phyloP scores from a whole-genome alignment of 2,329 filamentous ascomycete species.

The Aspergillus cejpii region DNA sequence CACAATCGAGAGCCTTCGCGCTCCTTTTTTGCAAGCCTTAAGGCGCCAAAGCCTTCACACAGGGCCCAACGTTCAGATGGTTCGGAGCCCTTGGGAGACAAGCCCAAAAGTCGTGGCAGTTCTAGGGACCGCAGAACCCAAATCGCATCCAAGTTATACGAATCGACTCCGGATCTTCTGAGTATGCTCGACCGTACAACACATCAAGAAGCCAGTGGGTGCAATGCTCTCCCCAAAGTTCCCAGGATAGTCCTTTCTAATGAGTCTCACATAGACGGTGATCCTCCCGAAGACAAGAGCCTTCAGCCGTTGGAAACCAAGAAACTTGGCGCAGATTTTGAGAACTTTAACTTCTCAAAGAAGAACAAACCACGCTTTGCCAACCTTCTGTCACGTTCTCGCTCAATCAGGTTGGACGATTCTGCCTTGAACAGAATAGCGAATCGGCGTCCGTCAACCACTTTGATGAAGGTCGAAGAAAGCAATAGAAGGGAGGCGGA shows the following conservation, averaged over 20 bases:
- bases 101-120: slow-evolving; percentile 39
- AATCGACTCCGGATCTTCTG: slow-evolving; percentile 40
- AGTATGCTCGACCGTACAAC: slow-evolving; percentile 25
- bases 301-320: slow-evolving; percentile 19
- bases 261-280: slow-evolving; percentile 12
- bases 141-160: slow-evolving; percentile 33
- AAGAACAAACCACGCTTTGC: slow-evolving; percentile 43
- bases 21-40: slow-evolving; percentile 44
- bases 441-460: slow-evolving; percentile 36
- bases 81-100: slow-evolving; percentile 32
- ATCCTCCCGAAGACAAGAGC: slow-evolving; percentile 17
- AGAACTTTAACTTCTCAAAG: slow-evolving; percentile 26
- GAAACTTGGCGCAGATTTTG: slow-evolving; percentile 25
- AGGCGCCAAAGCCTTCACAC: slow-evolving; percentile 43
- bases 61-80: slow-evolving; percentile 38
- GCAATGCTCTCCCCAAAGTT: background rate
- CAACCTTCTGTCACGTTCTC: slow-evolving; percentile 40
- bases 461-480: slow-evolving; percentile 36
- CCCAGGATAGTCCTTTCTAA: background rate
- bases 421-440: slow-evolving; percentile 27
- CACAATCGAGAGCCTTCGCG: slow-evolving; percentile 42
- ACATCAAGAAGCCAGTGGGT: slow-evolving; percentile 26
- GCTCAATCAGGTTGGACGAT: slow-evolving; percentile 42
- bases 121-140: slow-evolving; percentile 39
- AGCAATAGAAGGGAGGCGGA: slow-evolving; percentile 31